These are phyloP conservation scores for Candida sphagnicola DNA, from an alignment of 805 yeast species.

Conservation along the genomic window DNA sequence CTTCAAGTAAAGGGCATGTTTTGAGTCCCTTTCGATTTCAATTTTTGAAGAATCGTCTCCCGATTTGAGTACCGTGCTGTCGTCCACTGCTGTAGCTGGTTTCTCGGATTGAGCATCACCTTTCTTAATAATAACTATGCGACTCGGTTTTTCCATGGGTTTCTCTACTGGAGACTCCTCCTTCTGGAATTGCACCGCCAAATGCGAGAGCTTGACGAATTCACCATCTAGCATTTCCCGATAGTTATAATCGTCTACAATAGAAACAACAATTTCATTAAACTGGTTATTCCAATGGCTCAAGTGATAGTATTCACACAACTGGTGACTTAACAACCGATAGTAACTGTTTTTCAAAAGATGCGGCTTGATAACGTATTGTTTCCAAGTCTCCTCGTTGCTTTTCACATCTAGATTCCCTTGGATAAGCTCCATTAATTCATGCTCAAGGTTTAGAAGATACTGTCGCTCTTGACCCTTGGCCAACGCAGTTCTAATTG, in stretches of 20 bases:
- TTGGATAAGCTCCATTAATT: constrained; percentile 16
- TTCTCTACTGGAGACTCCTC: neutral
- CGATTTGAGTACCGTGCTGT: no score
- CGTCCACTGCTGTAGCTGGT: no score
- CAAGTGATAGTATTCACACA: constrained; percentile 62
- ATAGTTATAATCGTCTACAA: constrained; percentile 13
- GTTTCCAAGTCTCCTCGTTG: no score
- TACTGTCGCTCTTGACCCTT: constrained; percentile 19
- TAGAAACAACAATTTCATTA: constrained; percentile 20
- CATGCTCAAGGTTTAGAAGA: constrained; percentile 18
- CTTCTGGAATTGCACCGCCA: constrained; percentile 6
- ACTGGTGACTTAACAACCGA: constrained; percentile 62
- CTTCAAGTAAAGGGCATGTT: constrained; percentile 34
- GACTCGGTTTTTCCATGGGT: neutral
- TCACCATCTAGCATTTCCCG: constrained; percentile 4
- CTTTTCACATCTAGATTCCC: neutral
- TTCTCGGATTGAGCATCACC: neutral
- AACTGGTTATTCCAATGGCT: constrained; percentile 41
- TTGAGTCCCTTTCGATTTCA: constrained; percentile 25
- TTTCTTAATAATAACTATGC: constrained; percentile 1
- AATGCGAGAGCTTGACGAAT: constrained; percentile 8
- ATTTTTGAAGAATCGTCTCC: constrained; percentile 17
- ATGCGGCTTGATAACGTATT: constrained; percentile 13
- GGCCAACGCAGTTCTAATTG: constrained; percentile 14
- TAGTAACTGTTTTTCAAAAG: constrained; percentile 63